These are phyloP conservation scores for Phytophthora niederhauseri DNA, from an alignment of 352 stramenopile genomes.

Conservation along the genomic window DNA sequence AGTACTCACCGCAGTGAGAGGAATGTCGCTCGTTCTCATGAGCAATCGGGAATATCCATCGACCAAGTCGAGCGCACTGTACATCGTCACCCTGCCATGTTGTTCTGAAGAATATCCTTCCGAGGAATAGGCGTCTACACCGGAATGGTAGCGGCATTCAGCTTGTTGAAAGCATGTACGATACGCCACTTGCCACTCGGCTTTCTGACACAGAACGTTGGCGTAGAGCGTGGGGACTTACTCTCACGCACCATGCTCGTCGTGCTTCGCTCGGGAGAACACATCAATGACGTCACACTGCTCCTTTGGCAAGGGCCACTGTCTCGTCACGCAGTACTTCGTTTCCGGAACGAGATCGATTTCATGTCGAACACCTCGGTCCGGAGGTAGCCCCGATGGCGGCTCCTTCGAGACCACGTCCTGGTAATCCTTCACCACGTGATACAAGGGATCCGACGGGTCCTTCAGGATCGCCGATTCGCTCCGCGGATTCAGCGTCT, in stretches of 20 bases:
- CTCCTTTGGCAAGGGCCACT: constrained; percentile 31
- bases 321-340: constrained; percentile 28
- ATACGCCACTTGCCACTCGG: too few relatives aligned
- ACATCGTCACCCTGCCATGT: too few relatives aligned
- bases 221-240: too few relatives aligned
- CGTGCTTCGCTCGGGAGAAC: neutral
- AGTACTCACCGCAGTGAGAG: constrained; percentile 27
- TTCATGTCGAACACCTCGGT: constrained; percentile 24
- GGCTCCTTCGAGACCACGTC: constrained; percentile 22
- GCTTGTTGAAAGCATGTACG: too few relatives aligned
- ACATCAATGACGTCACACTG: constrained; percentile 30
- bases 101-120: too few relatives aligned
- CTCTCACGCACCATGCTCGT: too few relatives aligned
- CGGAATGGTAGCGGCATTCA: too few relatives aligned
- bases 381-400: neutral
- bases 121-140: too few relatives aligned
- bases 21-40: constrained; percentile 12
- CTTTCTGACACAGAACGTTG: too few relatives aligned
- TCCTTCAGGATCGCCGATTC: constrained; percentile 9
- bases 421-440: constrained; percentile 4
- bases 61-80: too few relatives aligned
- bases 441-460: constrained; percentile 3
- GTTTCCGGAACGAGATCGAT: constrained; percentile 24
- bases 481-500: neutral
- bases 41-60: too few relatives aligned